Evolutionary conservation across 1,284 basidiomycete genomes (phyloP), one percentile per base, ranked within the genome.

Genomic region (Trichosporon coremiiforme): DNA sequence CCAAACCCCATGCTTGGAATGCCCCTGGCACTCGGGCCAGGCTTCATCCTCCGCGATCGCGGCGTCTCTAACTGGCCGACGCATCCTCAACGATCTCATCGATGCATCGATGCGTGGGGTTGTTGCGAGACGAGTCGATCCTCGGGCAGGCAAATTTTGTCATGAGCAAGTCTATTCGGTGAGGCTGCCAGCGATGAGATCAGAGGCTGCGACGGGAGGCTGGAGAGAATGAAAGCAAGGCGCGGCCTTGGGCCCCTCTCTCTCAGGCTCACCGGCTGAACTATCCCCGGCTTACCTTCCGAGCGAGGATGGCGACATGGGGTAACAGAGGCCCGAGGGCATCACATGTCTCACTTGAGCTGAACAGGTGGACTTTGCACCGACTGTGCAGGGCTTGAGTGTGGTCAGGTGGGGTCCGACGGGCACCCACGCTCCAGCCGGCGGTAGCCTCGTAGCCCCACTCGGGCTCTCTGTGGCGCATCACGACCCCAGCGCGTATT

Each of bases 341-440:
- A 53, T 53, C 50, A 53, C 50, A 53, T 53, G 50, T 53, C 50
- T 53, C 50, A 53, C 50, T 20, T 53, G 50, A 53, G 50, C 50
- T 38, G 22, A 53, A 20, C 50, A 53, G 50, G 50, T 53, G 50
- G 45, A 20, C 45, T 47, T 17, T 13, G 45, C 45, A n/a, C 45
- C 50, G 22, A 53, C 12, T 7, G 41, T 17, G 22, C 50, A 53
- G 50, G 50, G 22, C 20, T 53, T 12, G 20, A 13, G 8, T 25
- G 22, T 22, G 22, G 50, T 53, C 50, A 53, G 50, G 50, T 53
- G 50, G 50, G 50, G 50, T 22, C 50, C 50, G 20, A 17, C 50
- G 50, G 50, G 50, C 22, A 53, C 50, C 50, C 50, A 53, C 50
- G 50, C 50, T 53, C 10, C 20, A 53, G 22, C 50, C 50, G 50